phyloP scores from a whole-genome alignment of 495 filamentous ascomycete species.

The Lophium mytilinum region DNA sequence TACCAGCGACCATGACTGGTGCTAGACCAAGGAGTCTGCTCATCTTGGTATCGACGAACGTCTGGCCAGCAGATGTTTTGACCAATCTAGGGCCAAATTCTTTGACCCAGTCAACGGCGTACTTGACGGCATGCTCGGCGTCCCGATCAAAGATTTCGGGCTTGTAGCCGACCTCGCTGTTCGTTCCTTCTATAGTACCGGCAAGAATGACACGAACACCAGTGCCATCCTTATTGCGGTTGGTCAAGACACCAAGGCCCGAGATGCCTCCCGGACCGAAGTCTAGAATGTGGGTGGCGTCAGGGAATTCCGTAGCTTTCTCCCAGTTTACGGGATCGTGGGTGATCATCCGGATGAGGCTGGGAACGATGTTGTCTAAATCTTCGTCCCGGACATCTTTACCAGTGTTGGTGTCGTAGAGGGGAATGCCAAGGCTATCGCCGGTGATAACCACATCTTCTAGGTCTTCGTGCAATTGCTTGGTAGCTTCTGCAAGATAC shows the following conservation, averaged over 20 bases:
- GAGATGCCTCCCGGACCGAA: slow-evolving; percentile 96
- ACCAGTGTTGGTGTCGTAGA: slow-evolving; percentile 82
- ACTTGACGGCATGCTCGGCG: slow-evolving; percentile 84
- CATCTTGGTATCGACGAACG: slow-evolving; percentile 97
- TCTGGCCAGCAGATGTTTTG: slow-evolving; percentile 76
- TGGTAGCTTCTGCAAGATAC: slow-evolving; percentile 72
- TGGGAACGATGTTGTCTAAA: slow-evolving; percentile 61
- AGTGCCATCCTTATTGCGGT: slow-evolving; percentile 96
- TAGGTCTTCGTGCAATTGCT: slow-evolving; percentile 75
- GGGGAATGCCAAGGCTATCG: slow-evolving; percentile 63
- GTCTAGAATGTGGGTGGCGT: slow-evolving; percentile 87
- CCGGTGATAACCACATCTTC: slow-evolving; percentile 67
- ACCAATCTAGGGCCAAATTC: slow-evolving; percentile 84
- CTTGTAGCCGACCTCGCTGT: slow-evolving; percentile 89
- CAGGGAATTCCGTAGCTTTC: slow-evolving; percentile 77
- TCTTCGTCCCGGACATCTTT: slow-evolving; percentile 64
- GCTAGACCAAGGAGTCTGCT: slow-evolving; percentile 83
- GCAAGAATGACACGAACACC: slow-evolving; percentile 92
- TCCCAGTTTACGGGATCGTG: slow-evolving; percentile 91
- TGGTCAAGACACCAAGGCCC: slow-evolving; percentile 90
- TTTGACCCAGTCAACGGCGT: slow-evolving; percentile 96
- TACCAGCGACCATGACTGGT: slow-evolving; percentile 87
- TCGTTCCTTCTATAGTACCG: slow-evolving; percentile 81
- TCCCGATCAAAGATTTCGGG: slow-evolving; percentile 95
- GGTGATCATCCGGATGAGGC: slow-evolving; percentile 86